Evolutionary conservation across 371 early-diverging fungal species (phyloP).

Genomic region (Coelomomyces lativittatus): DNA sequence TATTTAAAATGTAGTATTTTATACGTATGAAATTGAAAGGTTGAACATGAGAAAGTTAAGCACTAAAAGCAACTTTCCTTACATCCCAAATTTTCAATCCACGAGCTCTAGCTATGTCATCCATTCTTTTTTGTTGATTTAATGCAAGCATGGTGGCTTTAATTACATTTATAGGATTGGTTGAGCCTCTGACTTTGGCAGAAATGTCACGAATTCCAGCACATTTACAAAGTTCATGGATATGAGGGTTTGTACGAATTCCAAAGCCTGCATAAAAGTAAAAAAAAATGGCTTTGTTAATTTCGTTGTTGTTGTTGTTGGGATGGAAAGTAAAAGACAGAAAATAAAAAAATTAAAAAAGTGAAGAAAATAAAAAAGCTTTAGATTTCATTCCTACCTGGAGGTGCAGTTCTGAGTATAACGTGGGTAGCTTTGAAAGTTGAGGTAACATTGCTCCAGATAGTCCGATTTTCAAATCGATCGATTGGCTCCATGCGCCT

Average conservation of each 20-base stretch:
- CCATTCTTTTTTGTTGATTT: slow-evolving; percentile 57
- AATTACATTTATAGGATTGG: slow-evolving; percentile 91
- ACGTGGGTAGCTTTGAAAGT: slow-evolving; percentile 72
- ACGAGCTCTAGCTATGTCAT: slow-evolving; percentile 68
- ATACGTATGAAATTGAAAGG: too few relatives aligned
- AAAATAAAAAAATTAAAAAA: neutral
- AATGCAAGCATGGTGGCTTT: slow-evolving; percentile 89
- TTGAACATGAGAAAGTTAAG: too few relatives aligned
- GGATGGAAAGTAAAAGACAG: neutral
- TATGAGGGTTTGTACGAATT: slow-evolving; percentile 67
- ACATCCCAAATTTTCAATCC: slow-evolving; percentile 83
- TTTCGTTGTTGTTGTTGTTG: too few relatives aligned
- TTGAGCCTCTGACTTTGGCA: slow-evolving; percentile 76
- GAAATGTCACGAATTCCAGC: slow-evolving; percentile 80
- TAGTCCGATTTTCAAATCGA: slow-evolving; percentile 84
- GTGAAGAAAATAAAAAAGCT: neutral
- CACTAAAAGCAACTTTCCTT: slow-evolving; percentile 5
- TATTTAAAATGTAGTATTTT: too few relatives aligned
- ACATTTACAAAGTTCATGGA: slow-evolving; percentile 88
- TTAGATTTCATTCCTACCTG: slow-evolving; percentile 39
- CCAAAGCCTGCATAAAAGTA: slow-evolving; percentile 55
- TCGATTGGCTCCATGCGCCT: slow-evolving; percentile 65
- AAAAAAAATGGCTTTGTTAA: too few relatives aligned
- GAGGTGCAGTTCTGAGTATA: slow-evolving; percentile 65
- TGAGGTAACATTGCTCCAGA: too few relatives aligned